A percentile compares a stretch with the other conserved stretches of the same genome.
phyloP scores from a whole-genome alignment of 352 stramenopile genomes.

The Phytophthora fragariaefolia region DNA sequence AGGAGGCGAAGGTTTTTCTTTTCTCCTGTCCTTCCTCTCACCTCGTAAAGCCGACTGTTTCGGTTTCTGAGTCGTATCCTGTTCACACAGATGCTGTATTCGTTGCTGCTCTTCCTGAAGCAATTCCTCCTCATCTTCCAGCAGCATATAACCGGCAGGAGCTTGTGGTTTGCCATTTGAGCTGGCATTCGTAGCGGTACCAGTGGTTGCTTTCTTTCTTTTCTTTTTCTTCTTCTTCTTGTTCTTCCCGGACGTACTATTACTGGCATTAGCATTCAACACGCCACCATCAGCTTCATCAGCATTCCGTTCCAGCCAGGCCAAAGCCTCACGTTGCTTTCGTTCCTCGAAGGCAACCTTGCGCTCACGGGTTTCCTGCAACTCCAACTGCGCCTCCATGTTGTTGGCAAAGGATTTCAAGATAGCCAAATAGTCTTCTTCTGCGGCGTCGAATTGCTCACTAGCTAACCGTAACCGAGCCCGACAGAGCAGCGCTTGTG shows the following conservation, averaged over 20 bases:
- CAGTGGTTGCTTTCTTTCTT: constrained; percentile 51
- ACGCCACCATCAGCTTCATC: constrained; percentile 35
- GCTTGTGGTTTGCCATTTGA: constrained; percentile 18
- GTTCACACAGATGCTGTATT: neutral
- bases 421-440: constrained; percentile 69
- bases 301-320: constrained; percentile 59
- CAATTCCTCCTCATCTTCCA: constrained; percentile 54
- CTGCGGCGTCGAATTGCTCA: constrained; percentile 64
- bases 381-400: constrained; percentile 82
- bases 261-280: constrained; percentile 28
- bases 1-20: neutral
- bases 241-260: constrained; percentile 40
- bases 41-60: neutral
- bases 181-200: constrained; percentile 3
- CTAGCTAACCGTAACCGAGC: constrained; percentile 53
- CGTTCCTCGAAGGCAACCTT: constrained; percentile 47
- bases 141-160: constrained; percentile 45
- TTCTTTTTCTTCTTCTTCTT: constrained; percentile 83
- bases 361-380: constrained; percentile 59
- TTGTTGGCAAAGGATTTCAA: constrained; percentile 67
- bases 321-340: constrained; percentile 55
- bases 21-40: constrained; percentile 13
- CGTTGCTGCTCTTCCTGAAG: constrained; percentile 24
- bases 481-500: constrained; percentile 58
- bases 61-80: constrained; percentile 8